Percentiles rank a stretch among this genome's conserved stretches.
These are phyloP conservation scores for Apiotrichum veenhuisii DNA, from an alignment of 1,284 basidiomycete genomes.

Conservation along the genomic window DNA sequence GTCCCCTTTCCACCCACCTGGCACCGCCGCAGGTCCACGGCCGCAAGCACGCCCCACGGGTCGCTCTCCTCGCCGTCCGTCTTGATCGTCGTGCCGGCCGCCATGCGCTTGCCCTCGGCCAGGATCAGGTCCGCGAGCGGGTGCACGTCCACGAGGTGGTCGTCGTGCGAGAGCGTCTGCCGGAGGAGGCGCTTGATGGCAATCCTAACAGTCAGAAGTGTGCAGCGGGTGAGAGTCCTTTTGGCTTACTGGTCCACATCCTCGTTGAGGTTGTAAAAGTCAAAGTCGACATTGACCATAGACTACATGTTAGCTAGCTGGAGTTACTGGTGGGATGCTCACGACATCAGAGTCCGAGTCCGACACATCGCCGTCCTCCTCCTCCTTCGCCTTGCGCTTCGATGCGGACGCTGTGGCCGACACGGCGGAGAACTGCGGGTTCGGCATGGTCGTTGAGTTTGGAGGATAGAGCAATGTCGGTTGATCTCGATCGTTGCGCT, in stretches of 20 bases:
- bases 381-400: conserved; percentile 39
- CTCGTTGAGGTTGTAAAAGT: conserved; percentile 81
- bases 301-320: conserved; percentile 46
- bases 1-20: conserved; percentile 56
- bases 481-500: background rate
- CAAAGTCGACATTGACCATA: conserved; percentile 80
- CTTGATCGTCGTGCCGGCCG: conserved; percentile 78
- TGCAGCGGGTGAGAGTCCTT: background rate
- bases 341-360: conserved; percentile 44
- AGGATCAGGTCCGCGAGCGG: conserved; percentile 74
- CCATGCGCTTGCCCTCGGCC: conserved; percentile 52
- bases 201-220: conserved; percentile 48
- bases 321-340: conserved; percentile 7
- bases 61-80: conserved; percentile 84
- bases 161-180: conserved; percentile 80
- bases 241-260: conserved; percentile 64
- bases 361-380: conserved; percentile 36
- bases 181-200: conserved; percentile 73
- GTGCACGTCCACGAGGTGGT: conserved; percentile 64
- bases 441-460: conserved; percentile 12
- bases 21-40: conserved; percentile 73
- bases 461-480: too few relatives aligned
- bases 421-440: conserved; percentile 21
- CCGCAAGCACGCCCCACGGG: conserved; percentile 78
- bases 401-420: conserved; percentile 10